phyloP scores from a whole-genome alignment of 2,329 filamentous ascomycete species.

The Helotiales sp. region DNA sequence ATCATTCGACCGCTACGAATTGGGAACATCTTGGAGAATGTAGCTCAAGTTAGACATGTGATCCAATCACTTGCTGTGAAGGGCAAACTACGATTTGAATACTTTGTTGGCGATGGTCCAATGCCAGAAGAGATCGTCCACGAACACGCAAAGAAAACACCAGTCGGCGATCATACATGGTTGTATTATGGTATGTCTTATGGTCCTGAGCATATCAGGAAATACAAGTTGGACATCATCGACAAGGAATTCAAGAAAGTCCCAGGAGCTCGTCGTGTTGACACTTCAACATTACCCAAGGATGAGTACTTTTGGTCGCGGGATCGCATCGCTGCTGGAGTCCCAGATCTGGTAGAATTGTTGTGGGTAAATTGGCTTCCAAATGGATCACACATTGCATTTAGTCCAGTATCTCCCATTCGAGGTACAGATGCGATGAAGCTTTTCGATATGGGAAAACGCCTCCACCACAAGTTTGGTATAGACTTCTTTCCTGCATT shows the following conservation, averaged over 20 bases:
- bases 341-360: conserved; percentile 31
- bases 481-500: conserved; percentile 52
- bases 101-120: neutral
- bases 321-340: conserved; percentile 31
- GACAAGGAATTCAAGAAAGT: conserved; percentile 10
- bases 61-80: conserved; percentile 5
- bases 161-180: conserved; percentile 1
- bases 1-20: conserved; percentile 7
- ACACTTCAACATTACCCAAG: conserved; percentile 37
- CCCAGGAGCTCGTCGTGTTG: conserved; percentile 36
- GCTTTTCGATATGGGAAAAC: conserved; percentile 43
- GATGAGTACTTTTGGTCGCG: conserved; percentile 39
- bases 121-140: conserved; percentile 2
- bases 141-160: neutral
- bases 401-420: conserved; percentile 51
- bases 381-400: conserved; percentile 27
- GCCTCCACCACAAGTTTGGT: conserved; percentile 40
- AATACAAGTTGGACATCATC: conserved; percentile 8
- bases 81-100: neutral
- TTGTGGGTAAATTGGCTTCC: conserved; percentile 14
- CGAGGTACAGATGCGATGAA: conserved; percentile 45
- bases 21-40: conserved; percentile 9
- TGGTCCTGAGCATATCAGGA: conserved; percentile 2
- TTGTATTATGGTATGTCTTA: conserved; percentile 4
- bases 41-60: conserved; percentile 5